A percentile compares a stretch with the other conserved stretches of the same genome.
Evolutionary conservation across 306 rosid genomes (phyloP).

Genomic region (Senna tora): DNA sequence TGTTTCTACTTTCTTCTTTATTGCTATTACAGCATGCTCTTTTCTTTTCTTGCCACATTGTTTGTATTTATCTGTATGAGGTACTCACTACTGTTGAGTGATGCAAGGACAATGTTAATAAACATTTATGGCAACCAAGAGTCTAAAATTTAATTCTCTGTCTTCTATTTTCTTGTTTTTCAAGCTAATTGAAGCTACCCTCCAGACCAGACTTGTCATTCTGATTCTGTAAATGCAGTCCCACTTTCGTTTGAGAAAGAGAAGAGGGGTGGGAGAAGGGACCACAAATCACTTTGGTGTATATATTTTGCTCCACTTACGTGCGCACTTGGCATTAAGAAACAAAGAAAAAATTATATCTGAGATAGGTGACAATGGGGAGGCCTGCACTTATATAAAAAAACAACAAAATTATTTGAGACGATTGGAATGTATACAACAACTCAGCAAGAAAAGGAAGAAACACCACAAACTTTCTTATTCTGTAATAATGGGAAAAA

Average conservation of each 20-base stretch:
- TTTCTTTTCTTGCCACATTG: neutral
- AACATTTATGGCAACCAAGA: conserved; percentile 17
- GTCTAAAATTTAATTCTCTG: conserved; percentile 1
- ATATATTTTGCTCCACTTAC: conserved; percentile 6
- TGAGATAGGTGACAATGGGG: conserved; percentile 1
- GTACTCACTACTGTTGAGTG: conserved; percentile 9
- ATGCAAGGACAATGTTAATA: conserved; percentile 22
- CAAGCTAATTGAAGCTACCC: neutral
- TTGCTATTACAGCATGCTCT: conserved; percentile 26
- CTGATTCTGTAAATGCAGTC: neutral
- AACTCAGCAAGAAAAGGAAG: too few relatives aligned
- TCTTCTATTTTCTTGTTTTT: neutral
- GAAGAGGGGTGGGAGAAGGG: conserved; percentile 28
- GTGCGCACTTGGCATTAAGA: conserved; percentile 37
- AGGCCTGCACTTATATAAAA: conserved; percentile 4
- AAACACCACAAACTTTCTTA: too few relatives aligned
- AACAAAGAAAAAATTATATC: neutral
- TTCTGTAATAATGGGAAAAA: too few relatives aligned
- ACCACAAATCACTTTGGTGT: conserved; percentile 41
- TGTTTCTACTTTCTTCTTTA: conserved; percentile 26
- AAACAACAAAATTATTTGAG: conserved; percentile 9
- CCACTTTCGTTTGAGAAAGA: neutral
- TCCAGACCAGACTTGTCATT: neutral
- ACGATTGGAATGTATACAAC: conserved; percentile 20
- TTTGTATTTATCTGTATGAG: too few relatives aligned